Conservation (phyloP, 2,329 filamentous ascomycete genomes). For the Trichophyton benhamiae region DNA sequence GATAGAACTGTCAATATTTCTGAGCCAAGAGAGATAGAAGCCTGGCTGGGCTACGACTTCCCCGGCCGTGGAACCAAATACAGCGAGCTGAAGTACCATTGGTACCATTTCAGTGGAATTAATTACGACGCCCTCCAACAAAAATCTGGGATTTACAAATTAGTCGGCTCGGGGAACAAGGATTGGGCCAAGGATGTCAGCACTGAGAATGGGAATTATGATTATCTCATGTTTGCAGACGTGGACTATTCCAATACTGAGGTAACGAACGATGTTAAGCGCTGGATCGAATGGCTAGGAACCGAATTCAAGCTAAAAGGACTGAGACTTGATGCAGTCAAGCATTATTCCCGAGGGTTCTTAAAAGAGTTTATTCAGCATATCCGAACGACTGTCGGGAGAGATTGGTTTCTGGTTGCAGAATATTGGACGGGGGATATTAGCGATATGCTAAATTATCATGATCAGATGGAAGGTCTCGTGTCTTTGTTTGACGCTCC, state of each 20-base stretch:
- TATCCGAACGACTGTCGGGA: constrained; percentile 40
- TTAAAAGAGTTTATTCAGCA: constrained; percentile 50
- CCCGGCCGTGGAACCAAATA: constrained; percentile 48
- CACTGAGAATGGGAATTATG: constrained; percentile 53
- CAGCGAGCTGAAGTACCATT: constrained; percentile 51
- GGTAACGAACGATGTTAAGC: constrained; percentile 50
- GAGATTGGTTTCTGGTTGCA: constrained; percentile 52
- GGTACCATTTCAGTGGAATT: constrained; percentile 55
- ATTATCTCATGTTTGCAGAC: constrained; percentile 61
- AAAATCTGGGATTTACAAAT: constrained; percentile 52
- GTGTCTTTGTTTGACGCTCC: constrained; percentile 56
- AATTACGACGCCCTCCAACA: constrained; percentile 50
- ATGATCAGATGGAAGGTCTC: constrained; percentile 46
- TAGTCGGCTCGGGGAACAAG: constrained; percentile 46
- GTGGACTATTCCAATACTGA: constrained; percentile 54
- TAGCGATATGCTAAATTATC: constrained; percentile 44
- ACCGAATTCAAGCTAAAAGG: constrained; percentile 49
- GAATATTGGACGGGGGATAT: constrained; percentile 57
- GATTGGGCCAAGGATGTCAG: constrained; percentile 52
- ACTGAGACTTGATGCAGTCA: constrained; percentile 59
- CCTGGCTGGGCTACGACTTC: constrained; percentile 57
- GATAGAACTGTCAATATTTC: constrained; percentile 18
- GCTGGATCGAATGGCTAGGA: constrained; percentile 57
- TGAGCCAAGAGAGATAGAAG: constrained; percentile 50
- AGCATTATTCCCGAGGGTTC: constrained; percentile 59